A percentile compares a stretch with the other conserved stretches of the same genome.
Evolutionary conservation across 306 rosid species (phyloP).

Genomic region (Arachis stenosperma): DNA sequence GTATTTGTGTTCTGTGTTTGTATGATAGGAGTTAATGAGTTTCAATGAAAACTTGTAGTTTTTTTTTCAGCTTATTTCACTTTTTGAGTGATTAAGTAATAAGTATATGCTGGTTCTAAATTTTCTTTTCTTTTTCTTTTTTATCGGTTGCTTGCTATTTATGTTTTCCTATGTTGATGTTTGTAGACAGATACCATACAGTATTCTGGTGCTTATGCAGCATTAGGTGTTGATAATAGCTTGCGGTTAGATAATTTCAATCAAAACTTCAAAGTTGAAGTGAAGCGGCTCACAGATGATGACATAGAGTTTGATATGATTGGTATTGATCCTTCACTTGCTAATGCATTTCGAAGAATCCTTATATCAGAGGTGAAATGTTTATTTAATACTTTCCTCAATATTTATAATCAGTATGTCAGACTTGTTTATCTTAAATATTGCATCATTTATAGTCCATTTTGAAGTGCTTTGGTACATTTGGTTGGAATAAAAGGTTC

Average conservation of each 20-base stretch:
- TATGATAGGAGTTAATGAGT: too few relatives aligned
- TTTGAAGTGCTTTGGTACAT: background rate
- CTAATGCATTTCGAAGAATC: conserved; percentile 92
- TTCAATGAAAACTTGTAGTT: too few relatives aligned
- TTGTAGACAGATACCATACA: conserved; percentile 84
- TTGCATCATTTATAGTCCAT: background rate
- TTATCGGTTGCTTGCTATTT: conserved; percentile 7
- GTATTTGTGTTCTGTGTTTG: too few relatives aligned
- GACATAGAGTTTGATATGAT: conserved; percentile 92
- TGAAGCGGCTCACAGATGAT: conserved; percentile 54
- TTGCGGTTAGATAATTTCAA: conserved; percentile 64
- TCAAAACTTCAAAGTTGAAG: conserved; percentile 78
- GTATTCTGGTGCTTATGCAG: conserved; percentile 81
- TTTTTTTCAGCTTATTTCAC: background rate
- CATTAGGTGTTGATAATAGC: conserved; percentile 73
- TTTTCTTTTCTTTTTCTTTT: background rate
- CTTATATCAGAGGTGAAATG: conserved; percentile 83
- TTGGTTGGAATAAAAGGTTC: too few relatives aligned
- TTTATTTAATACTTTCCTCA: background rate
- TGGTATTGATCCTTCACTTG: conserved; percentile 91
- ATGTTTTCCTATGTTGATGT: conserved; percentile 35
- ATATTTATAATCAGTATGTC: conserved; percentile 8
- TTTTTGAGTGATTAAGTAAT: too few relatives aligned
- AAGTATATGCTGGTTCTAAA: background rate
- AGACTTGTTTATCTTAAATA: conserved; percentile 8